Evolutionary conservation across 2,329 filamentous ascomycete genomes (phyloP).

Genomic region (Sclerotinia borealis): DNA sequence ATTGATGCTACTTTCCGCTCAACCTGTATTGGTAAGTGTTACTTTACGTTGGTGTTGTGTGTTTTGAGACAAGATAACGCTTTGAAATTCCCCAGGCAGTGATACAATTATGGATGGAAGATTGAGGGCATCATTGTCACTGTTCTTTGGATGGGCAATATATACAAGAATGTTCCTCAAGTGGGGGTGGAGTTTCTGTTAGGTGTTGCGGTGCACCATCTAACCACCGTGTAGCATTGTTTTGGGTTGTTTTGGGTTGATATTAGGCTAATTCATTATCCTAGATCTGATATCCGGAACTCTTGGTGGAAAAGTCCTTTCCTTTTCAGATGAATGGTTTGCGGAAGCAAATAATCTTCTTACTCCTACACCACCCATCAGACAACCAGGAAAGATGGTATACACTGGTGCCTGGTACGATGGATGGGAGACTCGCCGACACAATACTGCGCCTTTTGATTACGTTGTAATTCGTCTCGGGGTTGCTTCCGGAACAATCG

Average conservation of each 20-base stretch:
- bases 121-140: not conserved
- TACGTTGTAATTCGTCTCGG: constrained; percentile 62
- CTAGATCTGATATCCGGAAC: constrained; percentile 55
- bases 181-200: not conserved
- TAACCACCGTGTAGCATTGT: not conserved
- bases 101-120: not conserved
- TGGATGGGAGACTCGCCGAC: constrained; percentile 62
- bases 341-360: constrained; percentile 59
- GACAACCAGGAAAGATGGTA: constrained; percentile 61
- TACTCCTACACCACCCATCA: constrained; percentile 57
- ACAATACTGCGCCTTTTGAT: constrained; percentile 59
- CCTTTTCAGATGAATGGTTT: constrained; percentile 64
- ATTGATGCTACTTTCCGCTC: constrained; percentile 59
- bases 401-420: constrained; percentile 66
- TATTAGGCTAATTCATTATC: constrained; percentile 13
- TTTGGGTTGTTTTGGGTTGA: not conserved
- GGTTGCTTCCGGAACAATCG: constrained; percentile 64
- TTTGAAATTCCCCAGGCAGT: not conserved
- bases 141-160: not conserved
- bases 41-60: not conserved
- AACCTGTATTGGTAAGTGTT: constrained; percentile 51
- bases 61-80: not conserved
- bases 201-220: too few species aligned
- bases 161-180: not conserved
- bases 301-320: constrained; percentile 58